Base-by-base conservation (phyloP, 257 asterid species). In the Nicotiana obtusifolia region DNA sequence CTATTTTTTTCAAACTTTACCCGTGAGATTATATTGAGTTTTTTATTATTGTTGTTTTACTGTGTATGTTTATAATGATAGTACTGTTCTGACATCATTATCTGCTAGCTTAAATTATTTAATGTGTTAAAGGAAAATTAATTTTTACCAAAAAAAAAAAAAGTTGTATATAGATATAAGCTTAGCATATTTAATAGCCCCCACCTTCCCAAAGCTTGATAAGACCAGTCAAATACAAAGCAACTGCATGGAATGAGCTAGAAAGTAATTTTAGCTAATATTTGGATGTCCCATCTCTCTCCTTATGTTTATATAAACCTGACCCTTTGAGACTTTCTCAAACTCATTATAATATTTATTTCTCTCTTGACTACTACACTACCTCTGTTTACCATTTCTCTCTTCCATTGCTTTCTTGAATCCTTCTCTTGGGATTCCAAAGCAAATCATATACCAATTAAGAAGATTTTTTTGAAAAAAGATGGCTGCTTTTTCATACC, bases 401-500 rank as follows among this genome's bases (percentile, higher is more conserved):
- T 86, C 89, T 85, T 80, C 87, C 82, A 86, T 87, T 90, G 81
- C 89, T 87, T 79, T 86, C 89, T 73, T 28, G 49, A 44, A 81
- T 10, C 88, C 83, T 79, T 79, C 35, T 49, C 35, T 47, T 49
- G 54, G 77, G 33, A 76, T 76, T 65, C 81, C 82, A 76, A 80
- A 82, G 77, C 33, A 77, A 77, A 13, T 37, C 41, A 47, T 17
- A 22, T 44, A 73, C 59, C 26, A 13, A 17, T 5, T 24, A 85
- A 47, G 7, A 88, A 87, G 89, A n/a, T 19, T 3, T 19, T 7
- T 7, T 26, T n/a, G 22, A 35, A 82, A 17, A 28, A 33, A 20
- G 61, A 89, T 89, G 91, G 87, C 91, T 85, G 85, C 89, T 78
- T 89, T 90, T 84, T 86, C 91, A 35, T 60, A 78, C 82, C 83